Percentiles rank a stretch among this genome's conserved stretches.
phyloP scores from a whole-genome alignment of 257 asterid species.

The Misopates orontium region DNA sequence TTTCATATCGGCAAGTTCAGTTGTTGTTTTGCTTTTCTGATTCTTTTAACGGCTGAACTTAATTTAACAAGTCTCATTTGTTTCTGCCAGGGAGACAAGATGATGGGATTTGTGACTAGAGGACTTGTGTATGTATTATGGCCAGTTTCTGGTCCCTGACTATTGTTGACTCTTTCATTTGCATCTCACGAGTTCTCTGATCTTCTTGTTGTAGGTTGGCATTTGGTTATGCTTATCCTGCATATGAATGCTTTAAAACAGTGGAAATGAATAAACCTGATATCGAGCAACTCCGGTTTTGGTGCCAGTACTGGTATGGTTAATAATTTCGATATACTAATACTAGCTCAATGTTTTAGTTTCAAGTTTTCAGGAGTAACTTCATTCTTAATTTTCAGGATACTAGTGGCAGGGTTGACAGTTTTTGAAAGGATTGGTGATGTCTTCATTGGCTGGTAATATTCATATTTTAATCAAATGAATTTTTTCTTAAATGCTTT shows the following conservation, averaged over 20 bases:
- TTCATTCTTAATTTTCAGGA: slow-evolving; percentile 49
- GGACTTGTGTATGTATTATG: slow-evolving; percentile 65
- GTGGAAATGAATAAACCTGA: slow-evolving; percentile 93
- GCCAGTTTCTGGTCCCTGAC: slow-evolving; percentile 11
- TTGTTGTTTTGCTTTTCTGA: neutral
- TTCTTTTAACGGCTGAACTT: neutral
- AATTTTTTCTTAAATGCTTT: neutral
- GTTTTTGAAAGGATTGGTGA: slow-evolving; percentile 81
- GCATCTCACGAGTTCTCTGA: slow-evolving; percentile 23
- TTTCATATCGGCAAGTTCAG: slow-evolving; percentile 1
- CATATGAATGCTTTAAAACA: slow-evolving; percentile 81
- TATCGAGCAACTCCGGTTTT: slow-evolving; percentile 80
- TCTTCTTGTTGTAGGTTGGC: slow-evolving; percentile 56
- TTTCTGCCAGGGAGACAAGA: slow-evolving; percentile 62
- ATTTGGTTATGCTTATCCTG: slow-evolving; percentile 94
- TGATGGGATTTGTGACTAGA: slow-evolving; percentile 89
- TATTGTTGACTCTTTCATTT: slow-evolving; percentile 9
- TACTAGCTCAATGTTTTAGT: slow-evolving; percentile 12
- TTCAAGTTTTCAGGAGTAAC: slow-evolving; percentile 25
- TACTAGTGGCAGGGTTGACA: slow-evolving; percentile 79
- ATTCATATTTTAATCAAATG: neutral
- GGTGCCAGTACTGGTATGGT: slow-evolving; percentile 94
- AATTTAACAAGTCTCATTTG: slow-evolving; percentile 25
- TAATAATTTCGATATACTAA: neutral
- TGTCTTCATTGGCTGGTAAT: slow-evolving; percentile 77